These are phyloP conservation scores for Hypoxylon sp. DNA, from an alignment of 2,329 filamentous ascomycete genomes.

Conservation along the genomic window DNA sequence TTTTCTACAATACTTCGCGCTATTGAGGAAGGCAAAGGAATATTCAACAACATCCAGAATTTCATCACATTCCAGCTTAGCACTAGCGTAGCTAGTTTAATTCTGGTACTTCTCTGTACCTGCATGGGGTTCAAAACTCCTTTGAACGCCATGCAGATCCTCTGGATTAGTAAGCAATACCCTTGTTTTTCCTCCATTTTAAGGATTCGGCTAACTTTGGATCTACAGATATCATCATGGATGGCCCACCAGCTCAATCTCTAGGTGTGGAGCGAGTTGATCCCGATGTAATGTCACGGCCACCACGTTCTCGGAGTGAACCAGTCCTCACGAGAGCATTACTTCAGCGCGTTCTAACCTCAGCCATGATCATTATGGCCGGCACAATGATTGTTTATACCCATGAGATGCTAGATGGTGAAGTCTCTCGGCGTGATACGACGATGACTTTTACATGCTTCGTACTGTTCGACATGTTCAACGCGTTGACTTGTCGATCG, in stretches of 20 bases:
- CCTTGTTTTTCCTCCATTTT: conserved; percentile 1
- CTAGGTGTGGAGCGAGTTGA: conserved; percentile 96
- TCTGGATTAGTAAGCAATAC: conserved; percentile 92
- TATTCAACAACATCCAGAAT: conserved; percentile 99
- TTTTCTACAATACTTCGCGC: conserved; percentile 93
- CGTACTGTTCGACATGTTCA: conserved; percentile 99
- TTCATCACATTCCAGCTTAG: conserved; percentile 99
- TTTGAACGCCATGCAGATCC: conserved; percentile 98
- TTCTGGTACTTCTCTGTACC: conserved; percentile 92
- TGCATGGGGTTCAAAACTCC: conserved; percentile 95
- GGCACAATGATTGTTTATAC: conserved; percentile 94
- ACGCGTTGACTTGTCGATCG: conserved; percentile 92
- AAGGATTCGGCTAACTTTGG: conserved; percentile 42
- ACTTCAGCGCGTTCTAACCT: conserved; percentile 87
- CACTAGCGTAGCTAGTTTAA: conserved; percentile 93
- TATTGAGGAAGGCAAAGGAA: conserved; percentile 98
- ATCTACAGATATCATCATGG: conserved; percentile 94
- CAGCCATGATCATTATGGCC: conserved; percentile 89
- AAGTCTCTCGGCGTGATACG: conserved; percentile 92
- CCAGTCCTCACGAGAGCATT: conserved; percentile 90
- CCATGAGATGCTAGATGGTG: conserved; percentile 89
- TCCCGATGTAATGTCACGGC: conserved; percentile 91
- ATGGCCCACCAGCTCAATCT: conserved; percentile 96
- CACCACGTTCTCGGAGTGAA: conserved; percentile 86
- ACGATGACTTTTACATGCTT: conserved; percentile 99